Evolutionary conservation across 768 basidiomycete species (phyloP), one percentile per base, ranked within the genome.

Genomic region (Xerocomus spinulosus): DNA sequence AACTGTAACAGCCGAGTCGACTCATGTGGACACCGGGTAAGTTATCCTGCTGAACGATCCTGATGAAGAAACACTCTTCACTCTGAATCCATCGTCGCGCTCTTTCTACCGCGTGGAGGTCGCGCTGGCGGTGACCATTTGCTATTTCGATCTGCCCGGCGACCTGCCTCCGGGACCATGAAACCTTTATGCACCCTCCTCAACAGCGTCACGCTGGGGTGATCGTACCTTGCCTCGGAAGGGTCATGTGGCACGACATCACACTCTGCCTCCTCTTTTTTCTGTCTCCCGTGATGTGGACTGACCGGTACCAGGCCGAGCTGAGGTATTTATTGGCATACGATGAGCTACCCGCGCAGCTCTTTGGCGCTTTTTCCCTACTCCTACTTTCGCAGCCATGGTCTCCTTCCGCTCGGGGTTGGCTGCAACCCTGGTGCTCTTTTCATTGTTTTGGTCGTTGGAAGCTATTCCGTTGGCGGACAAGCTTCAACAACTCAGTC

Each of bases 401-500:
- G 28, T 57, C 3, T 51, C 30, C 34, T 23, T 61, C 5, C 42
- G 8, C 44, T 50, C 23, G 10, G 4, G 33, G 7, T 5, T 64
- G 13, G 30, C 44, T 10, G 45, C 47, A 0, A 43, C 43, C 8
- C 9, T 50, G 2, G 18, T 45, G 9, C 28, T 51, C 20, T 45
- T 41, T 32, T 52, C 50, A 18, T 44, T 53, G 17, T 28, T 59
- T 15, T 38, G 41, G 47, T 47, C 34, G 5, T 35, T 49, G 1
- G 9, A 41, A 5, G 63, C 57, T 4, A 32, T 43, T 30, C 59
- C 63, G 6, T 45, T 67, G 15, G 51, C 39, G 15, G 52, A 64
- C 3, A 67, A 52, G 14, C 52, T 67, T 21, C n/a, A 30, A n/a
- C 24, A 23, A 17, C 55, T 64, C 40, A 67, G 51, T 42, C 53